Base-by-base conservation (phyloP, 73 alveolate genomes). In the Stentor roeselii region DNA sequence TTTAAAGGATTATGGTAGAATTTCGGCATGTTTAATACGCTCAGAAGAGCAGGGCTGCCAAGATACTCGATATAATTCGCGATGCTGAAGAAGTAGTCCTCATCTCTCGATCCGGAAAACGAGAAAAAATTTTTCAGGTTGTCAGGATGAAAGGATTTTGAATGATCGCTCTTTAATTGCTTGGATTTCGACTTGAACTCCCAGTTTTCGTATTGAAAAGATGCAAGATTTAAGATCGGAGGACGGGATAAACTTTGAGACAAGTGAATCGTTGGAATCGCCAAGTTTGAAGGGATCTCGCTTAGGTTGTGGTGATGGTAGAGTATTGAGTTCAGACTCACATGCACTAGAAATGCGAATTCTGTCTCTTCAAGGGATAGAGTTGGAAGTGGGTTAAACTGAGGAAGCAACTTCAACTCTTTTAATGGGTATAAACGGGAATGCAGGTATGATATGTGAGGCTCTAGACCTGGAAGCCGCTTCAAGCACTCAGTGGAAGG, bases 51-150 rank as follows among this genome's bases (percentile, higher is more conserved):
- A 0, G 80, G 41, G 34, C 21, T 30, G 1, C 80, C 80, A 21
- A 67, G 37, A 32, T 67, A 67, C 2, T 67, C 80, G 34, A 67
- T 67, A 34, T 67, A 67, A 67, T 21, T 67, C 37, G 41, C 80
- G 14, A 36, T 11, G 37, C 21, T 21, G 41, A 21, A 67, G 34
- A 67, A 67, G 80, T 1, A 2, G 2, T 21, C 37, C 2, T 67
- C 80, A 2, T 67, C 80, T 1, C 37, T 32, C 21, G 80, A 27
- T 1, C 80, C 80, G 21, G 80, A 30, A 2, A 67, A 67, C 15
- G 50, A 27, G 34, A 67, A 67, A n/a, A 67, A n/a, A 21, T 21
- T 34, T 11, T 67, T 32, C 11, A 34, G 21, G 34, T 67, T 67
- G 2, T 67, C 80, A 21, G 80, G 80, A 2, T 67, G 80, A 40